These are phyloP conservation scores for Elsinoe batatas DNA, from an alignment of 2,329 filamentous ascomycete species.

Conservation along the genomic window DNA sequence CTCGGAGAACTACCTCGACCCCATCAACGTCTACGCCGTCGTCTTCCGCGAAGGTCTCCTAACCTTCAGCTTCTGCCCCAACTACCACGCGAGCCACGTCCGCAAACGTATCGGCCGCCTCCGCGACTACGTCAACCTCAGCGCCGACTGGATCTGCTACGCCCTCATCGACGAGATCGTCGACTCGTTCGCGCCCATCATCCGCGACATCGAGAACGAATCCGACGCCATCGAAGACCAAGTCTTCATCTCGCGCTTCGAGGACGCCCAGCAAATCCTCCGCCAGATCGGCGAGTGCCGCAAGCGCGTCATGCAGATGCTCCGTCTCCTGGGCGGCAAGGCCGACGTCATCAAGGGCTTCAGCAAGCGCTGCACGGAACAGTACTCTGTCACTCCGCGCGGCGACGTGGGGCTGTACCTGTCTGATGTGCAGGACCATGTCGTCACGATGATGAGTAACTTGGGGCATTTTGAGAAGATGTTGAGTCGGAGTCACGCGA, in stretches of 20 bases:
- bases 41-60: constrained; percentile 92
- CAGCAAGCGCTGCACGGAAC: constrained; percentile 96
- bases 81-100: constrained; percentile 79
- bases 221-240: constrained; percentile 92
- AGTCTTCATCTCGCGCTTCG: constrained; percentile 81
- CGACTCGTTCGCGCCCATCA: constrained; percentile 84
- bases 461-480: constrained; percentile 96
- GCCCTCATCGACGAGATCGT: constrained; percentile 98
- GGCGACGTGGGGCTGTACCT: constrained; percentile 96
- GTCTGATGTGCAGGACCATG: constrained; percentile 96
- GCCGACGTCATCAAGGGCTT: constrained; percentile 98
- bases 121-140: constrained; percentile 89
- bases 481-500: constrained; percentile 84
- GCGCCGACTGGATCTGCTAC: constrained; percentile 98
- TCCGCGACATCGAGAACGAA: constrained; percentile 75
- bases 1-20: constrained; percentile 76
- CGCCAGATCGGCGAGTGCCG: constrained; percentile 81
- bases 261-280: constrained; percentile 81
- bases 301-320: constrained; percentile 88
- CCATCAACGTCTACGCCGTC: constrained; percentile 92
- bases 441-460: constrained; percentile 98
- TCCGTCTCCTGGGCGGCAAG: constrained; percentile 89
- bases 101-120: constrained; percentile 83
- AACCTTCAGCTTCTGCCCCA: constrained; percentile 86
- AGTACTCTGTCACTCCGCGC: constrained; percentile 87